Base-by-base conservation (phyloP, 1,139 yeast species). In the Casaregolazyma suthepensis region DNA sequence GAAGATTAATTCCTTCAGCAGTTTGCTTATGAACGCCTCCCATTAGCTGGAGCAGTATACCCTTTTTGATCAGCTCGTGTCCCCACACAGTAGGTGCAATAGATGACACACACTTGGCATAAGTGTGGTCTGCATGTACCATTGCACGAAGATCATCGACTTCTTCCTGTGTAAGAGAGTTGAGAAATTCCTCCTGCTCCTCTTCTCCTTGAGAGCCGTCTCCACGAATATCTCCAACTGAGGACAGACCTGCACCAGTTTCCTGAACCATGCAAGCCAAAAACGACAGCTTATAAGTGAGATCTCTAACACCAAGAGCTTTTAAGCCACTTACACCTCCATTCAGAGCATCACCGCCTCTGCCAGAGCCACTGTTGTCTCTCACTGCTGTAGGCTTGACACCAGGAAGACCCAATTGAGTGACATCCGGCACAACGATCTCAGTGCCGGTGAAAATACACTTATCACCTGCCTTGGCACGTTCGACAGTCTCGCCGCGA, bases 1-100 rank as follows among this genome's bases (percentile, higher is more conserved):
- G 83, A 60, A 93, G 78, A 62, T 90, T 87, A 61, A 93, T 93
- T 23, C 99, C 99, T 71, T 93, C 99, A 35, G 90, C 82, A 0
- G 99, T 94, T 55, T 82, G 77, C 69, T 93, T 93, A 71, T 93
- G 99, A 44, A 94, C 98, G 64, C 99, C 99, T 48, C 98, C 96
- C 63, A 93, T 76, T 65, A 93, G 73, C 72, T 93, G 99, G 55
- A 93, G 74, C 40, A 93, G 72, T 29, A 94, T 78, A 37, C 99
- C 99, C 71, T 93, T 94, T 67, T 94, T 93, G 58, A 93, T 85
- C 10, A 88, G 83, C 61, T 93, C 98, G 66, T 93, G 99, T 9
- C 99, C 99, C 74, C 85, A 94, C 0, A 94, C 96, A 0, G 98
- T 93, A 1, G 99, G 99, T 0, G 98, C 96, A 59, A 94, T 80